phyloP scores from a whole-genome alignment of 371 early-diverging fungal genomes.

The Lichtheimia ramosa region DNA sequence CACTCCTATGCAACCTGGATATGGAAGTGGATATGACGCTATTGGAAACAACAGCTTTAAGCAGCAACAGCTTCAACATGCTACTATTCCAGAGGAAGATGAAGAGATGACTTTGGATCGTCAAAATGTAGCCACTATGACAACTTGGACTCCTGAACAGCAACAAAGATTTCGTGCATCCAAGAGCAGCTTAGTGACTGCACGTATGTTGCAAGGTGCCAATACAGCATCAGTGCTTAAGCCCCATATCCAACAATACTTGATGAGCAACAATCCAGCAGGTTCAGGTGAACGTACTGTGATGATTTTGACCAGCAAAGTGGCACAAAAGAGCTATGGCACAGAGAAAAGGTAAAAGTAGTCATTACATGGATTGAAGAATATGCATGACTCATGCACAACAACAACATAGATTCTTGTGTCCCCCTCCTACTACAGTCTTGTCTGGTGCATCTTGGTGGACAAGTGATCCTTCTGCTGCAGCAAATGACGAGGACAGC shows the following conservation, averaged over 20 bases:
- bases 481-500: neutral
- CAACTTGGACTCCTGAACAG: slow-evolving; percentile 12
- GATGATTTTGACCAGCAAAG: slow-evolving; percentile 69
- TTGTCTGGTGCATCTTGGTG: slow-evolving; percentile 64
- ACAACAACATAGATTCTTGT: slow-evolving; percentile 46
- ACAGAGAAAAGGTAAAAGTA: slow-evolving; percentile 63
- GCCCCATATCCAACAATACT: slow-evolving; percentile 40
- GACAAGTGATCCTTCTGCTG: slow-evolving; percentile 16
- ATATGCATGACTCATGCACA: neutral
- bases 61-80: slow-evolving; percentile 17
- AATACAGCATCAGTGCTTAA: slow-evolving; percentile 20
- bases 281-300: slow-evolving; percentile 61
- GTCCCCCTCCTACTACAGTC: slow-evolving; percentile 71
- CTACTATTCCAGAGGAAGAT: slow-evolving; percentile 52
- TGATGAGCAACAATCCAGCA: slow-evolving; percentile 36
- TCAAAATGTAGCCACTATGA: slow-evolving; percentile 11
- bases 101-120: slow-evolving; percentile 21
- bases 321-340: slow-evolving; percentile 77
- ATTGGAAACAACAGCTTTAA: neutral
- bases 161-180: slow-evolving; percentile 6
- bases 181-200: slow-evolving; percentile 17
- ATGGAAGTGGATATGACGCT: neutral
- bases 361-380: neutral
- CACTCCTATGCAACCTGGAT: slow-evolving; percentile 21
- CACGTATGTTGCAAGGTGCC: slow-evolving; percentile 29